Percentiles rank a stretch among this genome's conserved stretches.
phyloP scores from a whole-genome alignment of 1,139 yeast genomes.

The Martiniozyma asiatica region DNA sequence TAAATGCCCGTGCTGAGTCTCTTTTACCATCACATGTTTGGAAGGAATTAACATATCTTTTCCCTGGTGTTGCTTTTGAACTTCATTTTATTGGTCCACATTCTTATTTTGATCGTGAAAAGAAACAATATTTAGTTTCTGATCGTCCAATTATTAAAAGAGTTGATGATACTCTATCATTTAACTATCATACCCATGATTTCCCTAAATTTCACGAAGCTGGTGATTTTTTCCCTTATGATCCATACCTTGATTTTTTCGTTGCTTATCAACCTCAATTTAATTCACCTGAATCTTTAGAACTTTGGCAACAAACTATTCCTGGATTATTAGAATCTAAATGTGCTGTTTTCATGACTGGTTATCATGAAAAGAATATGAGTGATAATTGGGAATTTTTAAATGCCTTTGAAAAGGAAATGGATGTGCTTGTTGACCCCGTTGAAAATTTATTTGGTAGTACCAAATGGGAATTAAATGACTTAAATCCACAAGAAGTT shows the following conservation, averaged over 20 bases:
- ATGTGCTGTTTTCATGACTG: constrained; percentile 85
- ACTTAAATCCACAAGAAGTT: constrained; percentile 80
- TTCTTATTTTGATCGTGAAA: constrained; percentile 58
- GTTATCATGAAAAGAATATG: constrained; percentile 70
- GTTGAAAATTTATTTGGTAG: constrained; percentile 66
- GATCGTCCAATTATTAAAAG: constrained; percentile 60
- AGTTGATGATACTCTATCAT: constrained; percentile 61
- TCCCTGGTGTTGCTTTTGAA: constrained; percentile 76
- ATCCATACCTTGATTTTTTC: constrained; percentile 87
- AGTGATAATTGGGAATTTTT: constrained; percentile 65
- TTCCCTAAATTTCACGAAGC: constrained; percentile 85
- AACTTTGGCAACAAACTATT: constrained; percentile 71
- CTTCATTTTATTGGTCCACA: constrained; percentile 93
- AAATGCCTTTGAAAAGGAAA: constrained; percentile 51
- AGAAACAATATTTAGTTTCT: constrained; percentile 37
- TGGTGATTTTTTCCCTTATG: constrained; percentile 94
- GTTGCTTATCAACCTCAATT: constrained; percentile 94
- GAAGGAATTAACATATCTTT: constrained; percentile 82
- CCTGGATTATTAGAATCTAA: constrained; percentile 85
- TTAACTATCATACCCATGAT: constrained; percentile 78
- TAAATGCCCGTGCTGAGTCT: constrained; percentile 90
- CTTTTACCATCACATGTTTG: constrained; percentile 91
- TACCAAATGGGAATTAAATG: constrained; percentile 90
- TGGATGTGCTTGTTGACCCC: constrained; percentile 73
- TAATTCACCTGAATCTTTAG: constrained; percentile 69